Base-by-base conservation (phyloP, 768 basidiomycete species). In the Guyanaporus albipodus region DNA sequence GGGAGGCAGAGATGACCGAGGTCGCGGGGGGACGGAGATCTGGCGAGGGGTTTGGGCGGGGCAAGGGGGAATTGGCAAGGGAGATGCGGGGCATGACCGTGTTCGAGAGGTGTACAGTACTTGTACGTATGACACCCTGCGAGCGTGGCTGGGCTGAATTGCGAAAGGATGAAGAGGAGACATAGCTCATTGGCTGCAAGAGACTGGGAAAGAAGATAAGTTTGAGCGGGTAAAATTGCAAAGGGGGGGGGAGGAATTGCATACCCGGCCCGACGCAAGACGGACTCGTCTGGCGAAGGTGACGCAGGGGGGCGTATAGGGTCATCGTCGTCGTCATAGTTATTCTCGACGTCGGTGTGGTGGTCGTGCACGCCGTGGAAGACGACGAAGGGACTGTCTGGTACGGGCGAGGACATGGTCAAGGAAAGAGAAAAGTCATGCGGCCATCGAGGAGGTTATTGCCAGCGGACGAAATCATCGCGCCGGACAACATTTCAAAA, bases 61-160 rank as follows among this genome's bases (percentile, higher is more conserved):
- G 49, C 33, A 46, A 15, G 2, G 46, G n/a, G 19, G 52, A 38
- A 18, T 18, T 19, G 18, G 42, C 0, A 11, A 39, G 8, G 4
- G 47, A 9, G 14, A 46, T 18, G 24, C 47, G 60, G 6, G 67
- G 60, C 14, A 74, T 63, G 45, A 68, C 35, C 4, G 75, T 74
- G 43, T 68, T 71, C 15, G 85, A 85, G 4, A 90, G 71, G 42
- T 82, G 73, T 59, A 89, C 73, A 0, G 87, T 88, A 52, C 69
- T 74, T 27, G 78, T 70, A 15, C 87, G 79, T 49, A 89, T 90
- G 23, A 74, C 72, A 52, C 76, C 75, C 52, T 80, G 81, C 1
- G 80, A 79, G 55, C 81, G 85, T 8, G 77, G 70, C 8, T 43
- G 53, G 9, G 48, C 39, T 0, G 53, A 45, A 38, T 31, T 45